Evolutionary conservation across 1,139 yeast species (phyloP), one percentile per base, ranked within the genome.

Genomic region (Taiozyma sp.): DNA sequence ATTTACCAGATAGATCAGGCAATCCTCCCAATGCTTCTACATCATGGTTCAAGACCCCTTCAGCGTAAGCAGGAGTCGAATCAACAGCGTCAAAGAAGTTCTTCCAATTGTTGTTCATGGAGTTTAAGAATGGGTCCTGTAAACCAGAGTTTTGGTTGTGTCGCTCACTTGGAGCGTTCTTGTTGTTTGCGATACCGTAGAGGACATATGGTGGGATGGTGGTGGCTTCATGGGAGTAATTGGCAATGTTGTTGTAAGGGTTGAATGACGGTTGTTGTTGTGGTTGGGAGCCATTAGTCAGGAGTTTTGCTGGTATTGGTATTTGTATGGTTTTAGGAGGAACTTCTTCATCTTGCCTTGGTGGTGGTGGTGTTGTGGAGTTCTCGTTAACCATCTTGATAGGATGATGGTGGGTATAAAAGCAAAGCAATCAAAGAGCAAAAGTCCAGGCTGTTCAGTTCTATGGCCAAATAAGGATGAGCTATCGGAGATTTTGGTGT

Each of bases 131-230:
- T 1, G 66, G 64, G 50, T 65, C 68, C 16, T 51, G 56, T 28
- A 52, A 42, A 14, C 62, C 67, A 42, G 59, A 54, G 29, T 59
- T 56, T 35, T 59, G 57, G 45, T 49, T 47, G 16, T 34, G 21
- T n/a, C 9, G 34, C 6, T 34, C 41, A 9, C 39, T 30, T 13
- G 30, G n/a, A 28, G 46, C 45, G n/a, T 45, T 39, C 13, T 72
- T 75, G 3, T 73, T 76, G 58, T 71, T 74, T 0, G 81, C 70
- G 19, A 82, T 63, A 37, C 79, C 71, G 54, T 81, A 85, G 41
- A 83, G 64, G 0, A 80, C 87, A 63, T 78, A 83, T 0, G 83
- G 80, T 0, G 88, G 88, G 5, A 68, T 61, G 0, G 73, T 70
- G 10, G 62, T 63, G 9, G 69, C 66, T 32, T 64, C 64, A 46